phyloP scores from a whole-genome alignment of 805 yeast species.

The Grigorovia transvaalensis region DNA sequence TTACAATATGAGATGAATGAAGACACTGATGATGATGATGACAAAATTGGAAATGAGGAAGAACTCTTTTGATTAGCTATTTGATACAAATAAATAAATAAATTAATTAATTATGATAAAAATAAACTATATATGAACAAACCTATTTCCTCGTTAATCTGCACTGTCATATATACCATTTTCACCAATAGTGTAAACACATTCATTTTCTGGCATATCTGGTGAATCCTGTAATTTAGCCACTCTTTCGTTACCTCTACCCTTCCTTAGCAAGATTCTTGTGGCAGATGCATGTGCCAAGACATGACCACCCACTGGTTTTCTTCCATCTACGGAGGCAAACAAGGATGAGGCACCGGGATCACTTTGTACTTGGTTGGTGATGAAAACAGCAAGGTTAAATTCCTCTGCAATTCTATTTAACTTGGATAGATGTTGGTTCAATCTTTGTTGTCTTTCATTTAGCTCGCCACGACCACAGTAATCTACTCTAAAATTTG shows the following conservation, averaged over 20 bases:
- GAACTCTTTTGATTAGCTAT: not conserved
- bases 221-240: constrained; percentile 75
- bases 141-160: constrained; percentile 9
- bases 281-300: constrained; percentile 77
- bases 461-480: constrained; percentile 69
- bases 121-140: not conserved
- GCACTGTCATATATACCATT: constrained; percentile 52
- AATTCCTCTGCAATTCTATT: constrained; percentile 65
- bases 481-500: constrained; percentile 68
- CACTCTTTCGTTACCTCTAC: constrained; percentile 70
- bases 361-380: constrained; percentile 74
- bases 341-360: constrained; percentile 74
- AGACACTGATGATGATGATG: not conserved
- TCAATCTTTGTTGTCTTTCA: constrained; percentile 64
- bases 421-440: constrained; percentile 43
- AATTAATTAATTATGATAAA: not conserved
- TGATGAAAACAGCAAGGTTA: constrained; percentile 65
- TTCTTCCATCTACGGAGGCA: constrained; percentile 74
- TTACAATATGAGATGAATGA: not conserved
- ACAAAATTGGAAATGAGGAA: not conserved
- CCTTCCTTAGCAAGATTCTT: constrained; percentile 60
- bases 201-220: constrained; percentile 72
- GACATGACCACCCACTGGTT: constrained; percentile 78
- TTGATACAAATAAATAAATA: not conserved
- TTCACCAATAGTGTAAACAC: constrained; percentile 60